These are phyloP conservation scores for Tetrapyrgos nigripes DNA, from an alignment of 1,284 basidiomycete species.

Conservation along the genomic window DNA sequence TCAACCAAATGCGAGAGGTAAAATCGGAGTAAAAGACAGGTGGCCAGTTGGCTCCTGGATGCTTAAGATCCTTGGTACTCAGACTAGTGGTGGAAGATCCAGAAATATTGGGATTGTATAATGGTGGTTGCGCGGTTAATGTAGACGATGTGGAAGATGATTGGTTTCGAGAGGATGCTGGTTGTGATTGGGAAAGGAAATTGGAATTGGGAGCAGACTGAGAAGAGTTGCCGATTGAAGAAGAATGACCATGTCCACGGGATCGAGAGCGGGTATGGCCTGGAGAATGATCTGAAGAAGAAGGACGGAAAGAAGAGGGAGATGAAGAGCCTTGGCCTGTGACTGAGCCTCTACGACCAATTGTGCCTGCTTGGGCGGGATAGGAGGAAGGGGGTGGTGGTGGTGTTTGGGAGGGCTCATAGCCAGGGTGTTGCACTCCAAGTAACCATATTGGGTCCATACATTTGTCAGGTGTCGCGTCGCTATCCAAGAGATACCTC, in stretches of 20 bases:
- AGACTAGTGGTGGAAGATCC: constrained; percentile 33
- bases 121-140: constrained; percentile 21
- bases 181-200: constrained; percentile 15
- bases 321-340: constrained; percentile 35
- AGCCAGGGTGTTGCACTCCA: constrained; percentile 80
- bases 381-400: constrained; percentile 31
- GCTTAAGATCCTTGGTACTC: constrained; percentile 39
- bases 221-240: background rate
- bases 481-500: constrained; percentile 84
- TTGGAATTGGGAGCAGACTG: background rate
- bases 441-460: constrained; percentile 85
- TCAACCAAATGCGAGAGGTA: constrained; percentile 87
- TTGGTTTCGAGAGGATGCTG: constrained; percentile 14
- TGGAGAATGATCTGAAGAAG: constrained; percentile 10
- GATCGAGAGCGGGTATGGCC: constrained; percentile 38
- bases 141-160: constrained; percentile 50
- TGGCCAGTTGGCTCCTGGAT: constrained; percentile 71
- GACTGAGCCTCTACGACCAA: constrained; percentile 43
- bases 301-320: constrained; percentile 20
- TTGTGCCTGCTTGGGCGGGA: constrained; percentile 15
- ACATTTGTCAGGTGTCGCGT: constrained; percentile 82
- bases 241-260: constrained; percentile 7
- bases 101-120: constrained; percentile 11
- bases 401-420: constrained; percentile 57
- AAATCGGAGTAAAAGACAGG: constrained; percentile 91